These are phyloP conservation scores for Fusarium sp. DNA, from an alignment of 2,329 filamentous ascomycete species.

Conservation along the genomic window DNA sequence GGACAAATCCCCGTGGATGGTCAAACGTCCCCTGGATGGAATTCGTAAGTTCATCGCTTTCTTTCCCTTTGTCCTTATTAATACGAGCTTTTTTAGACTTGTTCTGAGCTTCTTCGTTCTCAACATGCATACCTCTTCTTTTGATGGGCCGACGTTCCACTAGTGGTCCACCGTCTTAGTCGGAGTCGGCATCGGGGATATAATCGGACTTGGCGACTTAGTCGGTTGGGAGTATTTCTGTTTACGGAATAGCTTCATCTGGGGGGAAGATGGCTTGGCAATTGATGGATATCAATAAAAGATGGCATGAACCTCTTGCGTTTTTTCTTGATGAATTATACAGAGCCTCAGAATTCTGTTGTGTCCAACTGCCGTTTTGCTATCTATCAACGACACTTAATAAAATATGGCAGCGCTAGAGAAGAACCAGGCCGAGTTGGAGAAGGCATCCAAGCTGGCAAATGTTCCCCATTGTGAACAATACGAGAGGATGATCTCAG, in stretches of 20 bases:
- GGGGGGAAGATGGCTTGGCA: background rate
- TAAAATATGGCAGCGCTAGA: slow-evolving; percentile 12
- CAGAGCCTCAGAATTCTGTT: rapidly evolving
- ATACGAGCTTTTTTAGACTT: slow-evolving; percentile 7
- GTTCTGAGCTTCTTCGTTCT: slow-evolving; percentile 18
- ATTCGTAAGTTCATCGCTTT: slow-evolving; percentile 32
- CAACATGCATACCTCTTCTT: slow-evolving; percentile 38
- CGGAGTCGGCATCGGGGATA: slow-evolving; percentile 4
- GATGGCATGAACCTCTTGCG: rapidly evolving
- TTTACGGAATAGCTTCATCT: slow-evolving; percentile 15
- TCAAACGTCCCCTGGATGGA: slow-evolving; percentile 44
- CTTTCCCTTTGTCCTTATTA: rapidly evolving
- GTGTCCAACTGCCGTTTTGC: rapidly evolving
- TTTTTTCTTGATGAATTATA: background rate
- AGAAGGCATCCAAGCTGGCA: slow-evolving; percentile 46
- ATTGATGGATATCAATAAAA: background rate
- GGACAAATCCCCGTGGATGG: slow-evolving; percentile 19
- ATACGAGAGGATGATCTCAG: slow-evolving; percentile 72
- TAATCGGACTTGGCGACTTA: background rate
- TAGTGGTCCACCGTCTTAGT: background rate
- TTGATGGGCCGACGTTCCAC: background rate
- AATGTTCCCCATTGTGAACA: slow-evolving; percentile 67
- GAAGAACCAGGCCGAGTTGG: slow-evolving; percentile 21
- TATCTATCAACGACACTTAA: rapidly evolving
- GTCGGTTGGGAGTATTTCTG: slow-evolving; percentile 10